These are phyloP conservation scores for Ganoderma leucocontextum DNA, from an alignment of 1,284 basidiomycete species.

Conservation along the genomic window DNA sequence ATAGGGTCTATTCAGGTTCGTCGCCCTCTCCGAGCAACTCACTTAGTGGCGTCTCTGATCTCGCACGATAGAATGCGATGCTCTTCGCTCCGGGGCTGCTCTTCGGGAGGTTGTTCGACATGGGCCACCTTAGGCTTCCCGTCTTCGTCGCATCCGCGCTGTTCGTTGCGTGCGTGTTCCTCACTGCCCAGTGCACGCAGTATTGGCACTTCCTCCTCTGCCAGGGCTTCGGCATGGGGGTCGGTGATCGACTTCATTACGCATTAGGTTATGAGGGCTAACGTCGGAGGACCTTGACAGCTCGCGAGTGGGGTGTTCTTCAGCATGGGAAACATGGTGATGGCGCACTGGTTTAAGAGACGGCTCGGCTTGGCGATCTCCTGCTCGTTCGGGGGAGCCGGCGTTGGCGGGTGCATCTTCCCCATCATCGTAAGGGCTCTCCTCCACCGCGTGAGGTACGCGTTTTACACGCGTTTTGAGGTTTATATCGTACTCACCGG, in stretches of 20 bases:
- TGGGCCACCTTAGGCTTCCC: neutral
- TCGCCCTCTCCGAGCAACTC: neutral
- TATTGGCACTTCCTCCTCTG: slow-evolving; percentile 5
- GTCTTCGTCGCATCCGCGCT: neutral
- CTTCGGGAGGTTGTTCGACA: slow-evolving; percentile 1
- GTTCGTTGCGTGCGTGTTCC: neutral
- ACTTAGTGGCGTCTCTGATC: neutral
- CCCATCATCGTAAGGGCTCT: slow-evolving; percentile 51
- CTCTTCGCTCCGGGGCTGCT: slow-evolving; percentile 1
- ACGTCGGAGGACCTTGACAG: neutral
- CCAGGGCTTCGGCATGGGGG: slow-evolving; percentile 1
- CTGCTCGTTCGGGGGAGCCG: slow-evolving; percentile 47
- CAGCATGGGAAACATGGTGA: slow-evolving; percentile 6
- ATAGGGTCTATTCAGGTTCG: slow-evolving; percentile 7
- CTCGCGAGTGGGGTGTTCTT: slow-evolving; percentile 3
- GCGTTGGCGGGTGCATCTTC: slow-evolving; percentile 52
- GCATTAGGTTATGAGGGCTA: too few relatives aligned
- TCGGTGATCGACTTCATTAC: neutral
- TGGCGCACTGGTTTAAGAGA: slow-evolving; percentile 55
- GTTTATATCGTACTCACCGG: neutral
- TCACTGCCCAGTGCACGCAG: neutral
- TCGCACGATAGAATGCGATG: neutral
- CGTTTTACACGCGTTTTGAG: too few relatives aligned
- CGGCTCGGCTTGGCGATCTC: slow-evolving; percentile 49
- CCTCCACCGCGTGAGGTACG: slow-evolving; percentile 44